Percentiles rank a stretch among this genome's conserved stretches.
These are phyloP conservation scores for Talaromyces marneffei DNA, from an alignment of 2,329 filamentous ascomycete species.

Conservation along the genomic window DNA sequence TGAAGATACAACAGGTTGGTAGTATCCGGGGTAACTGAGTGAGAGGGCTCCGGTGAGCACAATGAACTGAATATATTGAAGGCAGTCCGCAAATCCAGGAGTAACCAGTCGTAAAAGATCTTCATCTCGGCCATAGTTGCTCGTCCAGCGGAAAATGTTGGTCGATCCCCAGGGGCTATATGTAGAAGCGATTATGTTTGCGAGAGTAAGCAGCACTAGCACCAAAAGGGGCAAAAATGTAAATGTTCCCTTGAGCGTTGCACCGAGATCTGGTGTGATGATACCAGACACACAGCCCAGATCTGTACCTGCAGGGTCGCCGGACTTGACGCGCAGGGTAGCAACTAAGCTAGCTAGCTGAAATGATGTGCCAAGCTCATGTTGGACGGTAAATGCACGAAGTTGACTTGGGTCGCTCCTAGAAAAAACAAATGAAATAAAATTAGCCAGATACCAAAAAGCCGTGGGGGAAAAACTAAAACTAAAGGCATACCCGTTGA, in stretches of 20 bases:
- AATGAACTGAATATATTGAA: slow-evolving; percentile 94
- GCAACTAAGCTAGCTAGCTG: slow-evolving; percentile 76
- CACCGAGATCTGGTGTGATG: slow-evolving; percentile 76
- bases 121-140: slow-evolving; percentile 90
- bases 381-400: slow-evolving; percentile 66
- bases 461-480: slow-evolving; percentile 27
- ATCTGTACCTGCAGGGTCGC: slow-evolving; percentile 56
- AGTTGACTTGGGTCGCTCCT: slow-evolving; percentile 48
- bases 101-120: slow-evolving; percentile 89
- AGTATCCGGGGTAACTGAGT: slow-evolving; percentile 87
- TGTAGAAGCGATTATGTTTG: slow-evolving; percentile 76
- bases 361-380: slow-evolving; percentile 75
- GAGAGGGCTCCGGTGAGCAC: slow-evolving; percentile 81
- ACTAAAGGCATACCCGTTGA: slow-evolving; percentile 43
- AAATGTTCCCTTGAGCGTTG: slow-evolving; percentile 60
- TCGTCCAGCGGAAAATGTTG: slow-evolving; percentile 92
- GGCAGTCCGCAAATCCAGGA: slow-evolving; percentile 90
- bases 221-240: slow-evolving; percentile 72
- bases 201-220: slow-evolving; percentile 70
- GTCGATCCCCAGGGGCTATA: slow-evolving; percentile 91
- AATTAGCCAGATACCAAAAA: slow-evolving; percentile 9
- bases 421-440: not conserved
- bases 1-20: slow-evolving; percentile 84
- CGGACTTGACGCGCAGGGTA: slow-evolving; percentile 68
- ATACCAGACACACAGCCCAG: slow-evolving; percentile 77